Evolutionary conservation across 1,284 basidiomycete species (phyloP).

Genomic region (Rhodofomes roseus): DNA sequence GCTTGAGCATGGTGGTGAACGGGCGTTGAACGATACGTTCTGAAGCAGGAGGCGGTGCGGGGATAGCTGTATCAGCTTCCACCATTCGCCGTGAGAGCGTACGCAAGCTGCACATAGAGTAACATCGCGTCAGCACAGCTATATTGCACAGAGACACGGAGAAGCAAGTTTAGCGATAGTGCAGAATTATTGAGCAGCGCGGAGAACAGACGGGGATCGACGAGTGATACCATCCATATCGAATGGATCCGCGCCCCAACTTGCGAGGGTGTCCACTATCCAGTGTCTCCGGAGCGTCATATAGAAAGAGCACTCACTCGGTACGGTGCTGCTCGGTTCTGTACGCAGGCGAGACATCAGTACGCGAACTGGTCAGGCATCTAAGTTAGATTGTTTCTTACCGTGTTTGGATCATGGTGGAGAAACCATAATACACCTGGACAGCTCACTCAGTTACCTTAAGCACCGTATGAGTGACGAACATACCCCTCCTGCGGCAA

Average conservation of each 20-base stretch:
- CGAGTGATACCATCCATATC: too few species aligned
- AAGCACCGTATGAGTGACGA: background rate
- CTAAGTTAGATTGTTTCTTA: constrained; percentile 6
- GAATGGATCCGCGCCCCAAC: too few species aligned
- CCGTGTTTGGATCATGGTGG: constrained; percentile 27
- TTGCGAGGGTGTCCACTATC: background rate
- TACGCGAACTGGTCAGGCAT: background rate
- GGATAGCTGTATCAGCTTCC: constrained; percentile 18
- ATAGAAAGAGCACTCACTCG: constrained; percentile 16
- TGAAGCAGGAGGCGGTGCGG: constrained; percentile 21
- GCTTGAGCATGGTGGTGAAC: constrained; percentile 23
- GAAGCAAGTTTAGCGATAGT: background rate
- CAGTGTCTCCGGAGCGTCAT: background rate
- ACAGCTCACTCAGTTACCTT: background rate
- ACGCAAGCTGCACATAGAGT: constrained; percentile 19
- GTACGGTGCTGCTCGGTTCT: constrained; percentile 25
- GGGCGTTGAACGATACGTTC: constrained; percentile 25
- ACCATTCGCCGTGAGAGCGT: constrained; percentile 22
- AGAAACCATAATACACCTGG: constrained; percentile 32
- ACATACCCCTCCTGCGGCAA: constrained; percentile 23
- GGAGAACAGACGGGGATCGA: too few species aligned
- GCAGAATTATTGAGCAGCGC: too few species aligned
- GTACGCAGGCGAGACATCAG: background rate
- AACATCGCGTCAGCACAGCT: background rate
- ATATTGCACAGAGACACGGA: background rate